Percentiles rank a stretch among this genome's conserved stretches.
These are phyloP conservation scores for Sporothrix globosa DNA, from an alignment of 2,329 filamentous ascomycete genomes.

Conservation along the genomic window DNA sequence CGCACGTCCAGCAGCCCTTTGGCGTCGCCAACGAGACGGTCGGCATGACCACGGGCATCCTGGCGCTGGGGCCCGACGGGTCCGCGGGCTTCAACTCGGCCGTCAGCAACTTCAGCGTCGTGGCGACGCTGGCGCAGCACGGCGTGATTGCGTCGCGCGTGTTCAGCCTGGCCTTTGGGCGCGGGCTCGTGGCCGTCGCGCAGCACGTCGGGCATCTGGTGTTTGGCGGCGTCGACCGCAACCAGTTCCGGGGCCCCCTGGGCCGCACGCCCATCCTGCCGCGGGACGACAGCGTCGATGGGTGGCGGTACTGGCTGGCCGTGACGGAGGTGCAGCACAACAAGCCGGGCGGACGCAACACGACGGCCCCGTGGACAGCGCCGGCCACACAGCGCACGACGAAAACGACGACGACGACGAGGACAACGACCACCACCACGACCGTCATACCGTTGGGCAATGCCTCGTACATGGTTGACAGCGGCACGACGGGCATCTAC, in stretches of 20 bases:
- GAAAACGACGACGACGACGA: neutral
- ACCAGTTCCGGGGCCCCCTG: slow-evolving; percentile 18
- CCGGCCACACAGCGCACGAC: neutral
- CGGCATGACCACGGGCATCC: slow-evolving; percentile 27
- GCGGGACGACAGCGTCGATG: slow-evolving; percentile 7
- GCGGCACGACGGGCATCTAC: slow-evolving; percentile 29
- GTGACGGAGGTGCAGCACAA: slow-evolving; percentile 24
- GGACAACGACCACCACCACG: neutral
- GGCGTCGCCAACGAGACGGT: slow-evolving; percentile 28
- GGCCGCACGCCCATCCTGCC: slow-evolving; percentile 21
- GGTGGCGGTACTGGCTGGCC: slow-evolving; percentile 29
- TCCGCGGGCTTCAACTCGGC: slow-evolving; percentile 25
- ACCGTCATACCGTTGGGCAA: neutral
- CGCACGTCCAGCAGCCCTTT: slow-evolving; percentile 21
- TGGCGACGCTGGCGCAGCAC: slow-evolving; percentile 10
- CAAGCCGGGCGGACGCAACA: neutral
- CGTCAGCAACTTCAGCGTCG: slow-evolving; percentile 21
- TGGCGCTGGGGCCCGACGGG: slow-evolving; percentile 28
- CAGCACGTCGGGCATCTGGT: slow-evolving; percentile 17
- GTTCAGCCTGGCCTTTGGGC: slow-evolving; percentile 26
- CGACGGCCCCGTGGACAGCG: neutral
- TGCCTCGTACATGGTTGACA: slow-evolving; percentile 25
- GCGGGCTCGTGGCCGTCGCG: neutral
- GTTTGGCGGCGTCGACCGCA: slow-evolving; percentile 31
- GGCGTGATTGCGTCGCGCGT: slow-evolving; percentile 23